Evolutionary conservation across 768 basidiomycete genomes (phyloP), one percentile per base, ranked within the genome.

Genomic region (Rhodocollybia butyracea): DNA sequence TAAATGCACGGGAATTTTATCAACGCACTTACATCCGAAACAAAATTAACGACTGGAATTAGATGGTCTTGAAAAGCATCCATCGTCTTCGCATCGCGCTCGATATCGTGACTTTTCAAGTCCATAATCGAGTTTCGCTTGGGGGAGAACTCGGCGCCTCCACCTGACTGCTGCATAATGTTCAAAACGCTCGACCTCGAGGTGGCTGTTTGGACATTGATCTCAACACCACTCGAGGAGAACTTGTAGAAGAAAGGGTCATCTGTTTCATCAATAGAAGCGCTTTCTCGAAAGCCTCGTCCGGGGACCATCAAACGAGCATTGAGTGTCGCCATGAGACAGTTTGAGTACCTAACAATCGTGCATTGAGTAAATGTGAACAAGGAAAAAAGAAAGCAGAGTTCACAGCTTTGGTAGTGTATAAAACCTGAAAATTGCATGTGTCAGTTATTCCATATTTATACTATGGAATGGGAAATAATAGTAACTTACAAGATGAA

Each of bases 401-500:
- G 34, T 36, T 24, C 42, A 50, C 55, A 56, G 36, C 27, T 56
- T 56, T 29, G 55, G 55, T n/a, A 56, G 39, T 19, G 46, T 30
- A 38, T 26, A 56, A 13, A 56, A 50, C 32, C 55, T 56, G 29
- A 19, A 15, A 38, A 34, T 24, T 29, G 6, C 0, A 19, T 15
- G 22, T 53, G 3, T 21, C 3, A 11, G n/a, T 17, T 12, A 2
- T 12, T n/a, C 13, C 21, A 24, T n/a, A 4, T 15, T 15, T 7
- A 6, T n/a, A n/a, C n/a, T n/a, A n/a, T n/a, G n/a, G n/a, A n/a
- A 29, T 4, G n/a, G 13, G 3, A 48, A 13, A 32, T 29, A 15
- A 32, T 29, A 10, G 26, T 17, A 2, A 32, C 64, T 56, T 27
- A 62, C 64, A 58, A 38, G 40, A 61, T 53, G 39, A 62, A 61